phyloP scores from a whole-genome alignment of 139 green algal genomes.

The Micromonas commoda region DNA sequence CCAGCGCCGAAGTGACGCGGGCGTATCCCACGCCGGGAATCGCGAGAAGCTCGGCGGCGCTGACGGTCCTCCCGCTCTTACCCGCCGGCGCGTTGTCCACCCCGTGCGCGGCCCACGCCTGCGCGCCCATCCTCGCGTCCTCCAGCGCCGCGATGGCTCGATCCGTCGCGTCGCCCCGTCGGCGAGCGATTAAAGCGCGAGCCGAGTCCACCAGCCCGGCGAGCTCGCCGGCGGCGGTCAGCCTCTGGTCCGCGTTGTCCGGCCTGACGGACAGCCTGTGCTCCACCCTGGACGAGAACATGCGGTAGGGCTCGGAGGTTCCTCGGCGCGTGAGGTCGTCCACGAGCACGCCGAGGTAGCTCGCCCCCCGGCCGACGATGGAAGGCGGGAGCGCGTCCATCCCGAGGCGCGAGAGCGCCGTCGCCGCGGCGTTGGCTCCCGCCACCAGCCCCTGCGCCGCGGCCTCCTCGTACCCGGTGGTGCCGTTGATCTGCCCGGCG shows the following conservation, averaged over 20 bases:
- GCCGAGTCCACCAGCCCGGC: slow-evolving; percentile 50
- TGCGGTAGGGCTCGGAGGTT: slow-evolving; percentile 90
- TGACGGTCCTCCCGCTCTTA: no score
- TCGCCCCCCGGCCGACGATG: slow-evolving; percentile 50
- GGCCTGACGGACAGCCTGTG: slow-evolving; percentile 34
- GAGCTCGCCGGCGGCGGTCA: slow-evolving; percentile 39
- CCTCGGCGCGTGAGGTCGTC: slow-evolving; percentile 97
- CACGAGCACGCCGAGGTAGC: slow-evolving; percentile 88
- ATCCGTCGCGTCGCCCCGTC: no score
- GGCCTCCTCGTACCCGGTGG: slow-evolving; percentile 92
- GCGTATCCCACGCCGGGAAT: no score
- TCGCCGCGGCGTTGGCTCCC: slow-evolving; percentile 72
- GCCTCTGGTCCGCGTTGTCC: slow-evolving; percentile 53
- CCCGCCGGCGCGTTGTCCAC: no score
- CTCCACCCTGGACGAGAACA: slow-evolving; percentile 69
- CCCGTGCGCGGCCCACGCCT: no score
- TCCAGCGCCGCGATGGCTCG: no score
- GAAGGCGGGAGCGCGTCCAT: neutral
- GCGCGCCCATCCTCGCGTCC: no score
- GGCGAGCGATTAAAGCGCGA: no score
- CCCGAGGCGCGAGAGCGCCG: slow-evolving; percentile 36
- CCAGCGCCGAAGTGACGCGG: no score
- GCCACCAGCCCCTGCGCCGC: slow-evolving; percentile 84
- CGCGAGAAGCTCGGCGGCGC: no score
- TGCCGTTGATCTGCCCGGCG: slow-evolving; percentile 95